Conservation (phyloP, 352 stramenopile genomes). For the Pythium pyrilobum region DNA sequence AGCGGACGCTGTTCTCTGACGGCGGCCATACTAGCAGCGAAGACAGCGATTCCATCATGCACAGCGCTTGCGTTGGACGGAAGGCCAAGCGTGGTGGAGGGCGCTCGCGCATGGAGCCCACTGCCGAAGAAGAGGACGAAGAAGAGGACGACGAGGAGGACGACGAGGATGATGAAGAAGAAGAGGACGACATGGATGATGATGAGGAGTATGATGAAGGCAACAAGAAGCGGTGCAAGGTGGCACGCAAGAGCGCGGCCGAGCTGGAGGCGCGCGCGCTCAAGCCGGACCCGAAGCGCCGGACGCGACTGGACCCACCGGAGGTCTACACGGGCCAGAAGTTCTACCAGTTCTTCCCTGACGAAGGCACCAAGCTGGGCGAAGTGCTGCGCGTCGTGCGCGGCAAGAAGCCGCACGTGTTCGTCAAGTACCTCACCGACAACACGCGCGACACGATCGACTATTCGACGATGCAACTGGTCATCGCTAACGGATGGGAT, state of each 20-base stretch:
- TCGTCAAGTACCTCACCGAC: conserved; percentile 59
- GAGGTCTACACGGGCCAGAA: conserved; percentile 56
- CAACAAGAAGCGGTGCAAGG: conserved; percentile 3
- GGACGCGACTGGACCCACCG: conserved; percentile 38
- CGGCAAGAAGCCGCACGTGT: conserved; percentile 74
- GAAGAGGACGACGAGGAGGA: not conserved
- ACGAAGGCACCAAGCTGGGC: conserved; percentile 44
- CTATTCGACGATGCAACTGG: conserved; percentile 62
- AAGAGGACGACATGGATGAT: conserved; percentile 8
- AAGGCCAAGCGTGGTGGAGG: no score
- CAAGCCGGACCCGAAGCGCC: conserved; percentile 46
- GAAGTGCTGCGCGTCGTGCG: conserved; percentile 72
- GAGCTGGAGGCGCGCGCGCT: conserved; percentile 43
- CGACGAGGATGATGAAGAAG: conserved; percentile 1
- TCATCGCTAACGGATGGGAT: conserved; percentile 79
- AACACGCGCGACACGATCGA: conserved; percentile 52
- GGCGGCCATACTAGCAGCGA: conserved; percentile 47
- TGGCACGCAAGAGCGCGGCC: conserved; percentile 1
- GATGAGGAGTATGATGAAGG: conserved; percentile 11
- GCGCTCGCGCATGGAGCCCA: no score
- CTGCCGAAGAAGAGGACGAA: not conserved
- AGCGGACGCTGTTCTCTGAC: conserved; percentile 63
- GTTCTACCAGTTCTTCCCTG: conserved; percentile 72
- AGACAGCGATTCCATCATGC: conserved; percentile 35
- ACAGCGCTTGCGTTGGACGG: not conserved